Evolutionary conservation across 352 stramenopile species (phyloP), one percentile per base, ranked within the genome.

Genomic region (Globisporangium parvum): DNA sequence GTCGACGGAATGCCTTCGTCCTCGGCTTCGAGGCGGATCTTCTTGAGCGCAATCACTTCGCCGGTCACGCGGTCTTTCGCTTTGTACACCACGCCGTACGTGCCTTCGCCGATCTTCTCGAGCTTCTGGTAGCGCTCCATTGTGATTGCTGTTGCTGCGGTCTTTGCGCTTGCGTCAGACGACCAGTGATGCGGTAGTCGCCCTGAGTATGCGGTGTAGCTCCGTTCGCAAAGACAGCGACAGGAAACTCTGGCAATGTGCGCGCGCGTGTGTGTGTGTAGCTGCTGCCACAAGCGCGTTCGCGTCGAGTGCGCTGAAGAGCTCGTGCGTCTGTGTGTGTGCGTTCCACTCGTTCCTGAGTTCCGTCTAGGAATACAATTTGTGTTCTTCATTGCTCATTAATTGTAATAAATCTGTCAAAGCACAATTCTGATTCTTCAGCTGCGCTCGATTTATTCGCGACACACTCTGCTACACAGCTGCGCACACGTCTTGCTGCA

Each of bases 1-100:
- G 97, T 99, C 59, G 97, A 96, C 35, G 97, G 97, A 63, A 99
- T 98, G 53, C 97, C 97, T 55, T 98, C 94, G 67, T 99, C 96
- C 54, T 97, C 88, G 44, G 96, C 97, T 71, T 99, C 97, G 40
- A 99, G 83, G 18, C 97, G 80, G 62, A 99, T 99, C 79, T 99
- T 99, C 81, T 99, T 99, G 47, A 99, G 78, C 33, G 98, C 98
- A 60, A 99, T 95, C 49, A 99, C 98, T 81, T 99, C 95, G 53
- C 96, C 95, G 51, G 83, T 96, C 51, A 91, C 75, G 58, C 83
- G 89, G 71, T 99, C 94, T 66, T 98, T 98, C 49, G 95, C 96
- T 71, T 99, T 99, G 89, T 99, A 99, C 26, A 99, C 97, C 20
- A 99, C 87, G 33, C 98, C 98, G 67, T 99, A 99, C 20, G 97